phyloP scores from a whole-genome alignment of 768 basidiomycete genomes.

The Jaapia argillacea region DNA sequence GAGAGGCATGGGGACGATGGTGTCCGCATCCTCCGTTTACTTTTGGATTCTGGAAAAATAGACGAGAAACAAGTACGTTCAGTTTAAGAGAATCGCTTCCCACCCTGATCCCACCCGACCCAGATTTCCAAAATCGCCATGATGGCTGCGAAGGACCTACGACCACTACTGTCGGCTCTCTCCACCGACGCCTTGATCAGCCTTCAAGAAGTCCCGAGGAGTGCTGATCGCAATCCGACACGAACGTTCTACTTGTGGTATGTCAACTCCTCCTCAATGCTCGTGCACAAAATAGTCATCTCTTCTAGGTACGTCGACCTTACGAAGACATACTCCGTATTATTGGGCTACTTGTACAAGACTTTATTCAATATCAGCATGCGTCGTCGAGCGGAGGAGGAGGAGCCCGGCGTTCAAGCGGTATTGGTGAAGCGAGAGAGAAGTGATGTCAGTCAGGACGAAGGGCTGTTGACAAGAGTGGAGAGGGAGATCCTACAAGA shows the following conservation, averaged over 20 bases:
- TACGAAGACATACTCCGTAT: conserved; percentile 66
- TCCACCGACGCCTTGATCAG: conserved; percentile 78
- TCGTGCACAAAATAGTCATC: too few species aligned
- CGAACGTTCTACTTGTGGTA: conserved; percentile 91
- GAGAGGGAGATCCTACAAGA: conserved; percentile 69
- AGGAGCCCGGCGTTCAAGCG: conserved; percentile 51
- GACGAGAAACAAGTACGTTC: conserved; percentile 81
- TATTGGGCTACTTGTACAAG: conserved; percentile 79
- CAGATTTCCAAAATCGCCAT: conserved; percentile 91
- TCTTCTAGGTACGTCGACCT: conserved; percentile 79
- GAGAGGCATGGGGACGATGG: conserved; percentile 81
- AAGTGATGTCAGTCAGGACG: conserved; percentile 75
- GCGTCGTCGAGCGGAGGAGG: conserved; percentile 65
- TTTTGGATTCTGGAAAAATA: conserved; percentile 81
- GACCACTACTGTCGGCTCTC: conserved; percentile 69
- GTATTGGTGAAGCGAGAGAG: conserved; percentile 77
- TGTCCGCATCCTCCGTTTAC: conserved; percentile 69
- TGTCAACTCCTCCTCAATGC: conserved; percentile 7
- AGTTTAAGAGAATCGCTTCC: background rate
- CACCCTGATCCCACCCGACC: conserved; percentile 2
- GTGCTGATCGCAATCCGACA: conserved; percentile 80
- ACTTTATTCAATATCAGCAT: conserved; percentile 78
- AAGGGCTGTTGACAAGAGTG: conserved; percentile 53
- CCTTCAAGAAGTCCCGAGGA: conserved; percentile 88
- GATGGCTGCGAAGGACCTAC: conserved; percentile 84